Conservation (phyloP, 805 yeast species). For the Pichia rugopelliculosa region DNA sequence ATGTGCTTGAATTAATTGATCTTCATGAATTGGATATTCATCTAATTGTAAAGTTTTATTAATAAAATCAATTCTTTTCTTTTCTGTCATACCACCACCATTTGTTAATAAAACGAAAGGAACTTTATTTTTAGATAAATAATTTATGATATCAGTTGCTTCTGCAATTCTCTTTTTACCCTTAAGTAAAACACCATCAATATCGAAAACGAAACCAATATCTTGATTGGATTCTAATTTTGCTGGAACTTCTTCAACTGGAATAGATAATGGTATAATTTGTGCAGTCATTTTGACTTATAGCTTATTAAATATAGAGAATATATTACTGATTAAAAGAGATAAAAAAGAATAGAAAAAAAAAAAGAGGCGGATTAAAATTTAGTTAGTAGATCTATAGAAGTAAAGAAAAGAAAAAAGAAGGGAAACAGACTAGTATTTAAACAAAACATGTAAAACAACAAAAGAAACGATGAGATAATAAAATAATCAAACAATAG, state of each 20-base stretch:
- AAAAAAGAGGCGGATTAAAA: too few relatives aligned
- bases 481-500: not conserved
- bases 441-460: not conserved
- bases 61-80: conserved; percentile 48
- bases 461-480: not conserved
- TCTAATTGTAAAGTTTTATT: conserved; percentile 32
- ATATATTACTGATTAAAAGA: not conserved
- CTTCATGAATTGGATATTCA: conserved; percentile 38
- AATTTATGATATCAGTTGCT: conserved; percentile 47
- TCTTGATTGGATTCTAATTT: conserved; percentile 12
- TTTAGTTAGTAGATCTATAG: too few relatives aligned
- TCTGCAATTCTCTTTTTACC: conserved; percentile 61
- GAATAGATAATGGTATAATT: conserved; percentile 10
- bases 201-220: conserved; percentile 36
- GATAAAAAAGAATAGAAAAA: not conserved
- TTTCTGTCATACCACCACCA: conserved; percentile 62
- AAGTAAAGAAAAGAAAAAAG: not conserved
- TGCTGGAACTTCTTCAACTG: conserved; percentile 10
- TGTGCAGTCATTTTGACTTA: not conserved
- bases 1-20: conserved; percentile 78
- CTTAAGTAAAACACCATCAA: conserved; percentile 82
- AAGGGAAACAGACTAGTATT: not conserved
- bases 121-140: conserved; percentile 42
- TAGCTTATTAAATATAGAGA: not conserved
- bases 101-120: conserved; percentile 85